Base-by-base conservation (phyloP, 2,329 filamentous ascomycete species). In the Coniochaeta sp. region DNA sequence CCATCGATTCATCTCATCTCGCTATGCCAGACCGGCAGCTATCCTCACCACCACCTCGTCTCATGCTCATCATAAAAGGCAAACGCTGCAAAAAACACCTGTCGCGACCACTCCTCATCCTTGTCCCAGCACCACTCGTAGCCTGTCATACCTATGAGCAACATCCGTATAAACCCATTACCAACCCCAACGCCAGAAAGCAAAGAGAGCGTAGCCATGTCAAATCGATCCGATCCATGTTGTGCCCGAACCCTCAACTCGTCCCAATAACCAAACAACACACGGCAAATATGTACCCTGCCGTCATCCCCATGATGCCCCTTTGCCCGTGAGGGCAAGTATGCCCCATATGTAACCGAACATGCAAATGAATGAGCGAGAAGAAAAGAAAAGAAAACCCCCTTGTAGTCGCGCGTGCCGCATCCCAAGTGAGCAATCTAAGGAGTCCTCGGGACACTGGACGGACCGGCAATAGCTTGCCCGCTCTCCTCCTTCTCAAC, bases 401-500 rank as follows among this genome's bases (percentile, higher is more conserved):
- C n/a, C n/a, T n/a, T n/a, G n/a, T n/a, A n/a, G n/a, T n/a, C n/a
- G n/a, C n/a, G n/a, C n/a, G n/a, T n/a, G n/a, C n/a, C n/a, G n/a
- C n/a, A n/a, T n/a, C n/a, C n/a, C n/a, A n/a, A n/a, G n/a, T n/a
- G 31, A 5, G 14, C 31, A 33, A 33, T 14, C 26, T 22, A 42
- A 6, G 20, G 26, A 14, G 30, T 40, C 48, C 20, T 38, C 7
- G 32, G 1, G 10, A 26, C 28, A 18, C 26, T n/a, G 12, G 45
- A 30, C 10, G 45, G 14, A 6, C n/a, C 30, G 48, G 50, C 32
- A 47, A 32, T 9, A 48, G 26, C 26, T 13, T 31, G 26, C n/a
- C n/a, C 9, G 26, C 38, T 16, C 24, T 58, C 67, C 52, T 75
- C 73, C 54, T 67, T 69, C 56, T 75, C 73, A 24, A 81, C 73